Evolutionary conservation across 2,329 filamentous ascomycete species (phyloP).

Genomic region (Pseudogymnoascus sp.): DNA sequence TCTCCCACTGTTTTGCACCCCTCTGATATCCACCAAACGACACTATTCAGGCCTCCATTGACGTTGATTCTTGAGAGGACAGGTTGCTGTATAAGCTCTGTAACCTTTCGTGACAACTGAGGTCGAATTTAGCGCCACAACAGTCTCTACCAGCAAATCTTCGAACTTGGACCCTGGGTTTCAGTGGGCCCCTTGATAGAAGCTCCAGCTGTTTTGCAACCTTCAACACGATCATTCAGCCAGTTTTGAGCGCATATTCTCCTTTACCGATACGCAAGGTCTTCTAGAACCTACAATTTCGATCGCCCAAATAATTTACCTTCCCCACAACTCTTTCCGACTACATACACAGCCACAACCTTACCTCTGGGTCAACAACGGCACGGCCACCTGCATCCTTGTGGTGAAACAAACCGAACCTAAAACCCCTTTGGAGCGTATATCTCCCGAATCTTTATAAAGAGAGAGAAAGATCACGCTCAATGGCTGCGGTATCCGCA

Average conservation of each 20-base stretch:
- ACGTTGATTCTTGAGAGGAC: neutral
- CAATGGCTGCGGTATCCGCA: conserved; percentile 30
- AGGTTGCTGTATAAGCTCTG: neutral
- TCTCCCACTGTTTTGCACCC: neutral
- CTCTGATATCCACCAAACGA: neutral
- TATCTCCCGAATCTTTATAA: neutral
- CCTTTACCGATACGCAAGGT: neutral
- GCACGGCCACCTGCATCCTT: conserved; percentile 4
- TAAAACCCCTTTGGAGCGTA: neutral
- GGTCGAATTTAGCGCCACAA: neutral
- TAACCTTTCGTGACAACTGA: neutral
- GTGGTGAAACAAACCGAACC: conserved; percentile 7
- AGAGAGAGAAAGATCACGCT: conserved; percentile 4
- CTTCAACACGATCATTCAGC: conserved; percentile 4
- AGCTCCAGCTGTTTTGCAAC: conserved; percentile 2
- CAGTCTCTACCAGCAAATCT: conserved; percentile 2
- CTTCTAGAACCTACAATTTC: conserved; percentile 3
- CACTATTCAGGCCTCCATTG: neutral
- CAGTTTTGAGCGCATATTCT: conserved; percentile 1
- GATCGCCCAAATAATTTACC: neutral
- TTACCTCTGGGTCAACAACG: conserved; percentile 3
- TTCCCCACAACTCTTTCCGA: neutral
- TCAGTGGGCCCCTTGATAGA: conserved; percentile 4
- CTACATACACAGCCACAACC: neutral
- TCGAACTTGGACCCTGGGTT: conserved; percentile 5